Base-by-base conservation (phyloP, 2,329 filamentous ascomycete genomes). In the Nigrospora oryzae region DNA sequence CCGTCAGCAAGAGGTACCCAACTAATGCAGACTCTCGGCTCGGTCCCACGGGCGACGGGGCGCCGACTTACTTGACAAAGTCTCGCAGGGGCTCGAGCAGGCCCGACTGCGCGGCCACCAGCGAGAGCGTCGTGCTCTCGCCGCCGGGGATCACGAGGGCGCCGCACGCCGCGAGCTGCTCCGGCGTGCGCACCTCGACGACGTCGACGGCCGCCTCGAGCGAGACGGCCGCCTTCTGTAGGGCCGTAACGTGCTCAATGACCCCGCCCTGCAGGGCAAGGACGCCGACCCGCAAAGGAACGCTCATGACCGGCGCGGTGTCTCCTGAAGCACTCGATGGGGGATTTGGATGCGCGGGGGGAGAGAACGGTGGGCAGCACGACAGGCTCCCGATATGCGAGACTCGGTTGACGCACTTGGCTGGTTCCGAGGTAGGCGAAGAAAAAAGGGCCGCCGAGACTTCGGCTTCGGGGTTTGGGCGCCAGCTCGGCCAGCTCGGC, bases 181-280 rank as follows among this genome's bases (percentile, higher is more conserved):
- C 67, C 3, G 79, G 68, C 7, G 84, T 96, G 47, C 91, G 84
- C 39, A 97, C 88, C 64, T 95, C 84, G 51, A 84, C 73, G 59
- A 93, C 87, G 13, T 37, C 56, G 37, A 85, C 60, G 17, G 67
- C 64, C n/a, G 66, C 60, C 15, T 14, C 13, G 11, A 36, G 14
- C 15, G 34, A 36, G 15, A 36, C 34, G 3, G 81, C 77, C 6
- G 90, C 89, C 50, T 77, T 74, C 52, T 77, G 76, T 34, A 97
- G 74, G 34, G 95, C 77, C 52, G 80, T 74, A 46, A 95, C 63
- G 69, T 98, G 91, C 64, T 98, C 91, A 57, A 81, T 76, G 64
- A 97, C 96, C 46, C 90, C 91, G 56, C 93, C 93, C 67, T 98
- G 93, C 15, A 98, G 78, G 53, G 93, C 79, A 43, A 84, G 67